Evolutionary conservation across 495 filamentous ascomycete genomes (phyloP).

Genomic region (Penicillium simplicissimum): DNA sequence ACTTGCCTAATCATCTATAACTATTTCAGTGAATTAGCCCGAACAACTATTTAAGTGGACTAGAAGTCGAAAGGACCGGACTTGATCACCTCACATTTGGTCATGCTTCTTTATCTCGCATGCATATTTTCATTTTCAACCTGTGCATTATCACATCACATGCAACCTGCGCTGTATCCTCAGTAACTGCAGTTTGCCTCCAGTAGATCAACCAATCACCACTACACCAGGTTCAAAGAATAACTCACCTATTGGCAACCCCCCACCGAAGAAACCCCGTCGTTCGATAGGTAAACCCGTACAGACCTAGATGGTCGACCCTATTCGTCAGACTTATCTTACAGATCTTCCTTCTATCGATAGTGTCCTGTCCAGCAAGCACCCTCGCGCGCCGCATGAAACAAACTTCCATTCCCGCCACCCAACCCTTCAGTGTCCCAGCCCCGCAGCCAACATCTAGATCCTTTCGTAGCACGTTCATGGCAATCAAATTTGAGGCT

Average conservation of each 20-base stretch:
- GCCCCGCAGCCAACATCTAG: background rate
- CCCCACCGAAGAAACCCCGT: background rate
- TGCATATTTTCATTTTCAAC: too few species aligned
- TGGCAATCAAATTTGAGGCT: too few species aligned
- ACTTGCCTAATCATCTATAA: too few species aligned
- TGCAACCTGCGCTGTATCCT: background rate
- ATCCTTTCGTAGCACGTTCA: background rate
- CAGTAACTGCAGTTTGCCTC: background rate
- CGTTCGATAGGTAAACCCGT: background rate
- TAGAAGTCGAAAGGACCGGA: too few species aligned
- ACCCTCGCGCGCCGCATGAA: background rate
- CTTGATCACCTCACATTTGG: too few species aligned
- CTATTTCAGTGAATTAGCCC: too few species aligned
- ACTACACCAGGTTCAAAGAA: background rate
- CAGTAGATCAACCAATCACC: background rate
- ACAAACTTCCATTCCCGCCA: background rate
- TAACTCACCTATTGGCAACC: background rate
- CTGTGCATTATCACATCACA: background rate
- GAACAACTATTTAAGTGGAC: too few species aligned
- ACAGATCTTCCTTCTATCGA: background rate
- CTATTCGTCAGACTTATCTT: background rate
- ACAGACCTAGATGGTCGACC: background rate
- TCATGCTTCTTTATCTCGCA: too few species aligned
- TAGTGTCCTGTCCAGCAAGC: background rate
- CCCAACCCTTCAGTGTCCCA: background rate